Evolutionary conservation across 371 early-diverging fungal genomes (phyloP).

Genomic region (Saksenaea vasiformis): DNA sequence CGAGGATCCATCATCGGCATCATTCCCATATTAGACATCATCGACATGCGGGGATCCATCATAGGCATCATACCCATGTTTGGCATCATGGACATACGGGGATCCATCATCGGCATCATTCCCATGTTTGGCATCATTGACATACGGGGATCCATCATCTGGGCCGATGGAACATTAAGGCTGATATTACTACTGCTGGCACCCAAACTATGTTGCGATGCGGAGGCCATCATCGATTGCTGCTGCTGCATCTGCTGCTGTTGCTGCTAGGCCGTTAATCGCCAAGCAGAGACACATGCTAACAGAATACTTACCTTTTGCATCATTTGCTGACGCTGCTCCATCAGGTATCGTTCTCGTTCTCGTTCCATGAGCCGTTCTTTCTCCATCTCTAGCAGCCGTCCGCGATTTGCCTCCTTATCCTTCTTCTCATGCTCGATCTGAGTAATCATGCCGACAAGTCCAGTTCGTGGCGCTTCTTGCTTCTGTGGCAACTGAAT

Average conservation of each 20-base stretch:
- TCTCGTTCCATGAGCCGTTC: constrained; percentile 44
- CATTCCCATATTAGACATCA: constrained; percentile 17
- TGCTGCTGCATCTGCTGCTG: constrained; percentile 12
- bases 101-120: constrained; percentile 39
- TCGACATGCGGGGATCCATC: constrained; percentile 18
- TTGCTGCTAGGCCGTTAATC: neutral
- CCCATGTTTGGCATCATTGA: constrained; percentile 30
- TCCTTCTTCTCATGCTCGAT: constrained; percentile 38
- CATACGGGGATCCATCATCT: constrained; percentile 39
- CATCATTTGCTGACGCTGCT: constrained; percentile 36
- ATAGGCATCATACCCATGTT: constrained; percentile 12
- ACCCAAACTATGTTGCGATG: constrained; percentile 13
- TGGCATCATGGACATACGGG: constrained; percentile 27
- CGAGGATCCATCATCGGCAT: constrained; percentile 45
- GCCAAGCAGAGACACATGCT: neutral
- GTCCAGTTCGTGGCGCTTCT: constrained; percentile 28
- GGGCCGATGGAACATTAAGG: neutral
- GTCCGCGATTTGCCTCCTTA: constrained; percentile 10
- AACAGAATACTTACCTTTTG: constrained; percentile 23
- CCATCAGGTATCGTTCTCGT: constrained; percentile 22
- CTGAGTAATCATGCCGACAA: constrained; percentile 41
- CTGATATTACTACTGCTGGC: neutral
- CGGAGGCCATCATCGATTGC: constrained; percentile 15
- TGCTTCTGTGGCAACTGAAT: constrained; percentile 31
- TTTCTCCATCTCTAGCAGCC: constrained; percentile 17